Evolutionary conservation across 345 rosid genomes (phyloP).

Genomic region (Erodium maritimum): DNA sequence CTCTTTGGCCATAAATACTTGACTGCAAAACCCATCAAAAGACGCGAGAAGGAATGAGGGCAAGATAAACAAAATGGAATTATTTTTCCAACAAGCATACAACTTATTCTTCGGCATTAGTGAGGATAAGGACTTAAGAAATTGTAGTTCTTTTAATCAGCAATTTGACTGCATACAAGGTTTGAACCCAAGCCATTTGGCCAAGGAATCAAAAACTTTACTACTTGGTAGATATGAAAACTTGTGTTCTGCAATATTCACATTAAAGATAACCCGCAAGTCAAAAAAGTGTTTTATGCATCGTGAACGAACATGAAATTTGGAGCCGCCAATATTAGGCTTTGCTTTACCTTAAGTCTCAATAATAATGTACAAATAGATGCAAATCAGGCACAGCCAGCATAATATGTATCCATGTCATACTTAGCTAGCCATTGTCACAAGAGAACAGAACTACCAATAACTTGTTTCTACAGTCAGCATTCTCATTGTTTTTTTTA

Average conservation of each 20-base stretch:
- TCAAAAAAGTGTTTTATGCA: not conserved
- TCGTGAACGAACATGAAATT: not conserved
- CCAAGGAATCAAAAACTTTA: too few relatives aligned
- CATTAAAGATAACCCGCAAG: not conserved
- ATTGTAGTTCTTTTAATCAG: too few relatives aligned
- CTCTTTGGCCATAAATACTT: conserved; percentile 94
- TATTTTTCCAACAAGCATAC: not conserved
- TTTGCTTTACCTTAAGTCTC: not conserved
- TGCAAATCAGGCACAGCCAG: not conserved
- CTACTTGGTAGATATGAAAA: not conserved
- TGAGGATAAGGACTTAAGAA: not conserved
- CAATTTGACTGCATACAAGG: too few relatives aligned
- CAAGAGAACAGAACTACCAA: not conserved
- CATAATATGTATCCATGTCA: not conserved
- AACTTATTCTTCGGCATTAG: not conserved
- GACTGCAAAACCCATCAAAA: conserved; percentile 33
- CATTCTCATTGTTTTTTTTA: not conserved
- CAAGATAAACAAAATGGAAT: not conserved
- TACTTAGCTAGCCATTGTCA: not conserved
- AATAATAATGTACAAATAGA: not conserved
- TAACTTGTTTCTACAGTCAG: not conserved
- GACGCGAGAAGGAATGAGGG: not conserved
- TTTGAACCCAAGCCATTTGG: too few relatives aligned
- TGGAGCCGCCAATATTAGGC: not conserved
- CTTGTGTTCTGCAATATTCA: not conserved